Base-by-base conservation (phyloP, 805 yeast species). In the Nakazawaea ambrosiae region DNA sequence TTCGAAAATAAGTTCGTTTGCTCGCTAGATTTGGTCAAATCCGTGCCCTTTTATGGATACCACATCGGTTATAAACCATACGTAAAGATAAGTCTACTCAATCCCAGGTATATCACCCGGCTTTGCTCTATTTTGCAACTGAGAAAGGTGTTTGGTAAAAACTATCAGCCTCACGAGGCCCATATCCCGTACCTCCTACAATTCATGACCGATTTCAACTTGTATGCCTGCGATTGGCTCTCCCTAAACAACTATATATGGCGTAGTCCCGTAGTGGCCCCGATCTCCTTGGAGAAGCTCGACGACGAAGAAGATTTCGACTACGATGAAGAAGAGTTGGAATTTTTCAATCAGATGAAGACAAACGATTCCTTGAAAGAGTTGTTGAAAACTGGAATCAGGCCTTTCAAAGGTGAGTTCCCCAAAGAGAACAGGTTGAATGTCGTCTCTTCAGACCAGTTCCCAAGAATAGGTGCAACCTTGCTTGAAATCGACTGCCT, bases 161-260 rank as follows among this genome's bases (percentile, higher is more conserved):
- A 49, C 1, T 45, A 61, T 11, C 79, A 77, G 32, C 75, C 79
- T 0, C 85, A 64, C 53, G 98, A 92, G 50, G 66, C 88, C 0
- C 97, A 92, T 51, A 68, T 90, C 10, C 88, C 96, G 0, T 81
- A 66, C 47, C 51, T 73, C 1, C 55, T 86, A 5, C 97, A 92
- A 51, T 87, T 90, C 50, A 55, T 86, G 20, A 66, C 83, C 0
- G 98, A 92, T 52, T 87, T 70, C 57, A 89, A 90, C 51, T 57
- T 90, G 22, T 85, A 70, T 51, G 94, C 96, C 1, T 85, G 96
- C 55, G 78, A 80, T 4, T 85, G 95, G 90, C 42, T 89, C 17
- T 59, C 68, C 14, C 40, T 80, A 1, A 48, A 53, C 2, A 45
- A 60, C 4, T 58, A 72, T 18, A 70, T 59, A 44, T 81, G 82